A percentile compares a stretch with the other conserved stretches of the same genome.
Conservation (phyloP, 306 rosid genomes). For the Lagenaria siceraria region DNA sequence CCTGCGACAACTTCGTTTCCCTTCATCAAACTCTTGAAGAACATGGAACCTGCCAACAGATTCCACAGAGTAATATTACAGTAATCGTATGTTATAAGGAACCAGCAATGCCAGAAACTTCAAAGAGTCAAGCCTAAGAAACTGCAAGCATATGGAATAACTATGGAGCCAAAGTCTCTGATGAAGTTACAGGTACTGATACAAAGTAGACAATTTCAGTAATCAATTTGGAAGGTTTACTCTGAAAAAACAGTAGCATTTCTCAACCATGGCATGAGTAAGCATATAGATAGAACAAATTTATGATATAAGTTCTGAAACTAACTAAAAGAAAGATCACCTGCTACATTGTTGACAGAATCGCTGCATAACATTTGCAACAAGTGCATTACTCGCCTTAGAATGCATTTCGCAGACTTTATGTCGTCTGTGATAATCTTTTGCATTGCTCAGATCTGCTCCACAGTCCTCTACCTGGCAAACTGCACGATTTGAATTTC, state of each 20-base stretch:
- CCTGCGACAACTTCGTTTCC: conserved; percentile 89
- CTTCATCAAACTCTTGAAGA: conserved; percentile 91
- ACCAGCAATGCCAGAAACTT: neutral
- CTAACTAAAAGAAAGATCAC: conserved; percentile 24
- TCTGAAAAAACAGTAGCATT: neutral
- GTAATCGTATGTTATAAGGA: neutral
- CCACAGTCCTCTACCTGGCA: conserved; percentile 94
- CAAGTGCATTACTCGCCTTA: conserved; percentile 69
- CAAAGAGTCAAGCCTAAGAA: neutral
- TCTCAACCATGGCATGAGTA: neutral
- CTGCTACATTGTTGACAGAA: conserved; percentile 98
- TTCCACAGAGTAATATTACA: conserved; percentile 14
- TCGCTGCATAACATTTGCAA: conserved; percentile 68
- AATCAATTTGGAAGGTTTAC: neutral
- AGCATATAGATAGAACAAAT: neutral
- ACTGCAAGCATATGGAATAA: neutral
- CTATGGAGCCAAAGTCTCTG: conserved; percentile 4
- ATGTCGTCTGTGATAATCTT: conserved; percentile 79
- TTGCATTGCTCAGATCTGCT: conserved; percentile 69
- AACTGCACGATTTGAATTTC: conserved; percentile 42
- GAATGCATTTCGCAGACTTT: conserved; percentile 91
- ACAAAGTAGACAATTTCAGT: neutral
- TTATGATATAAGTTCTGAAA: neutral
- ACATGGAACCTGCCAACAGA: conserved; percentile 66
- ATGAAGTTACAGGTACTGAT: neutral